A percentile compares a stretch with the other conserved stretches of the same genome.
Conservation (phyloP, 768 basidiomycete species). For the Lactifluus pinguis region DNA sequence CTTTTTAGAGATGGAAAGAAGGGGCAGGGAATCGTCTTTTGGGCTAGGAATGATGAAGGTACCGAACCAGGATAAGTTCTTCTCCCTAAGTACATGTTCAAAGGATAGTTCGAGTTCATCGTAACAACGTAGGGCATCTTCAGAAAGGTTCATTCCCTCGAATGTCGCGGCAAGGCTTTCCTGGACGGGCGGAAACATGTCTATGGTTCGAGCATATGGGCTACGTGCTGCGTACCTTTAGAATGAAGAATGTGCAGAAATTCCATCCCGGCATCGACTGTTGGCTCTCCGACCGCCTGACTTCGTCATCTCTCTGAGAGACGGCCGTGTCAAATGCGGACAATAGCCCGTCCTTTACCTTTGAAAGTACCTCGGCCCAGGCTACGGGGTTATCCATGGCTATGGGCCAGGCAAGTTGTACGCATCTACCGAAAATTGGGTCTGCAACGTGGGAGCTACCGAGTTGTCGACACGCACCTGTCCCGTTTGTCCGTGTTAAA, state of each 20-base stretch:
- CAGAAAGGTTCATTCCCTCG: constrained; percentile 79
- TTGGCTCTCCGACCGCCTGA: constrained; percentile 81
- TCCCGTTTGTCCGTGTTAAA: constrained; percentile 88
- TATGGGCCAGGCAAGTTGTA: constrained; percentile 70
- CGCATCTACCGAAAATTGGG: constrained; percentile 43
- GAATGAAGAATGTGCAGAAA: constrained; percentile 92
- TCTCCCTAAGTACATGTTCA: constrained; percentile 61
- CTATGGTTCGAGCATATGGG: not conserved
- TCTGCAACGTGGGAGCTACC: not conserved
- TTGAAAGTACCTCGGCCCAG: constrained; percentile 84
- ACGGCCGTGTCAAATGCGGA: constrained; percentile 76
- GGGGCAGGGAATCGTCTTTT: constrained; percentile 71
- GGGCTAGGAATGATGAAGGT: constrained; percentile 61
- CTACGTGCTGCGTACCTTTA: constrained; percentile 56
- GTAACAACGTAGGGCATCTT: constrained; percentile 84
- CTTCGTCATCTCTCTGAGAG: constrained; percentile 77
- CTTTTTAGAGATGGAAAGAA: constrained; percentile 73
- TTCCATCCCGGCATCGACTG: constrained; percentile 96
- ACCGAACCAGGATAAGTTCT: constrained; percentile 89
- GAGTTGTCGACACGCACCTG: constrained; percentile 37
- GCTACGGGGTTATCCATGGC: constrained; percentile 65
- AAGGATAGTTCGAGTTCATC: constrained; percentile 88
- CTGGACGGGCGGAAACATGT: constrained; percentile 33
- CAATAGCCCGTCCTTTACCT: constrained; percentile 86
- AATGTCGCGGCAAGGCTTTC: constrained; percentile 91